phyloP scores from a whole-genome alignment of 2,329 filamentous ascomycete species.

The Shiraia sp. region DNA sequence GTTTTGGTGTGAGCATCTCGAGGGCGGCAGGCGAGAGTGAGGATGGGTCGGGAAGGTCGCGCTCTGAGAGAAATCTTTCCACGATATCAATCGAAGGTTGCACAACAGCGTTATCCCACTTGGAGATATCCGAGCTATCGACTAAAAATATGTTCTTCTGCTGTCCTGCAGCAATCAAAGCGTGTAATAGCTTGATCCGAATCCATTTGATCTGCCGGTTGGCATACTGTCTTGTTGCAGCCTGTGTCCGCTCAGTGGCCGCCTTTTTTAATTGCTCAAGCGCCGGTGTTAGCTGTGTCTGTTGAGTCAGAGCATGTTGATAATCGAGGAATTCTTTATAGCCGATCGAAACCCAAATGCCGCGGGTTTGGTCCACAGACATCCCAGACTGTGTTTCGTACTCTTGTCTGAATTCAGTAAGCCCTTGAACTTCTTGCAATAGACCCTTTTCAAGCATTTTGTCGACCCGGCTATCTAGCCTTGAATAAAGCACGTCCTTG shows the following conservation, averaged over 20 bases:
- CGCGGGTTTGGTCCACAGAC: constrained; percentile 71
- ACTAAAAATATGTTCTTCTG: constrained; percentile 71
- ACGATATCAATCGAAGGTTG: constrained; percentile 67
- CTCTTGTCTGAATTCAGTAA: constrained; percentile 54
- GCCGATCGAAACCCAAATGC: constrained; percentile 96
- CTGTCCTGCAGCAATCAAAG: constrained; percentile 60
- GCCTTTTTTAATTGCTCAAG: constrained; percentile 60
- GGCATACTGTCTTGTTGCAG: constrained; percentile 85
- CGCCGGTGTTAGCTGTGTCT: constrained; percentile 40
- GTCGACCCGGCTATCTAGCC: constrained; percentile 78
- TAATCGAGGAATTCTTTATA: constrained; percentile 89
- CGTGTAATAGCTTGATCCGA: constrained; percentile 75
- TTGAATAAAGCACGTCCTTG: constrained; percentile 65
- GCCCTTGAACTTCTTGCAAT: constrained; percentile 62
- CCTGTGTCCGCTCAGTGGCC: constrained; percentile 76
- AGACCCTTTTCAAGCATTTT: constrained; percentile 76
- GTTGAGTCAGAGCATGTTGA: constrained; percentile 46
- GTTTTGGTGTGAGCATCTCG: constrained; percentile 62
- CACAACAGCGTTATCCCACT: constrained; percentile 68
- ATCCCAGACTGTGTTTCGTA: constrained; percentile 53
- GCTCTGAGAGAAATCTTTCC: constrained; percentile 61
- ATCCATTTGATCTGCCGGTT: constrained; percentile 87
- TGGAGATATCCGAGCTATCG: constrained; percentile 71
- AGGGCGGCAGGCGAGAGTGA: constrained; percentile 61
- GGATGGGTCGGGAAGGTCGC: constrained; percentile 57